These are phyloP conservation scores for Aspergillus sojae DNA, from an alignment of 2,329 filamentous ascomycete genomes.

Conservation along the genomic window DNA sequence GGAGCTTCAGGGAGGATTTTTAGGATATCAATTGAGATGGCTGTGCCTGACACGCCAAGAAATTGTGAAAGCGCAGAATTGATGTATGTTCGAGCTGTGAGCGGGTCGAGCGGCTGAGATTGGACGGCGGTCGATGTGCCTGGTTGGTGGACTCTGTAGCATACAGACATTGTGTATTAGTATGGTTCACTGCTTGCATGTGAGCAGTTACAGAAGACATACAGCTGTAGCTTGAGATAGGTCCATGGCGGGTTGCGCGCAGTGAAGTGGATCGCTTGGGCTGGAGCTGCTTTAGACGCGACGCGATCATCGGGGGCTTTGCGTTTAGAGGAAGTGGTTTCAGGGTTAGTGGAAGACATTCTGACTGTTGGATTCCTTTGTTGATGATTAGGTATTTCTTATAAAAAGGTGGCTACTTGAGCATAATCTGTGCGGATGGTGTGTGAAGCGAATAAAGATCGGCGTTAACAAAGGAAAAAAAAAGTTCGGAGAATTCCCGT, in stretches of 20 bases:
- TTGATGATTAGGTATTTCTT: not conserved
- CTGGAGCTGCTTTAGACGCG: conserved; percentile 3
- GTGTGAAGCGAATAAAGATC: not conserved
- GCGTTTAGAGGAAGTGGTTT: conserved; percentile 24
- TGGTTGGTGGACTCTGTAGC: conserved; percentile 32
- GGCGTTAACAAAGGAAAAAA: conserved; percentile 12
- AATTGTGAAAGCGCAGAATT: conserved; percentile 50
- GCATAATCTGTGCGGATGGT: not conserved
- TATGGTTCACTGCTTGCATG: not conserved
- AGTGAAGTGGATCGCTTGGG: conserved; percentile 37
- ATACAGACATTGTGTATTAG: conserved; percentile 7
- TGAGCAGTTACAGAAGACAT: conserved; percentile 12
- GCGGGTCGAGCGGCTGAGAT: conserved; percentile 41
- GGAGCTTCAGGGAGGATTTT: conserved; percentile 31
- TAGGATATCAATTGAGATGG: conserved; percentile 52
- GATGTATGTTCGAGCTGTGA: conserved; percentile 51
- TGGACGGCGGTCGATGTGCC: conserved; percentile 18
- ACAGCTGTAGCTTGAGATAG: conserved; percentile 48
- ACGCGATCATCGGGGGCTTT: conserved; percentile 24
- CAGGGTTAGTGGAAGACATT: conserved; percentile 4
- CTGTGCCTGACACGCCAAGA: conserved; percentile 49
- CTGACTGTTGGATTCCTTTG: not conserved
- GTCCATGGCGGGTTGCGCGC: conserved; percentile 48
- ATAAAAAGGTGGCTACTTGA: not conserved
- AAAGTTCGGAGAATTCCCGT: conserved; percentile 18